Evolutionary conservation across 176 grass and related monocot genomes (phyloP).

Genomic region (Phoenix dactylifera): DNA sequence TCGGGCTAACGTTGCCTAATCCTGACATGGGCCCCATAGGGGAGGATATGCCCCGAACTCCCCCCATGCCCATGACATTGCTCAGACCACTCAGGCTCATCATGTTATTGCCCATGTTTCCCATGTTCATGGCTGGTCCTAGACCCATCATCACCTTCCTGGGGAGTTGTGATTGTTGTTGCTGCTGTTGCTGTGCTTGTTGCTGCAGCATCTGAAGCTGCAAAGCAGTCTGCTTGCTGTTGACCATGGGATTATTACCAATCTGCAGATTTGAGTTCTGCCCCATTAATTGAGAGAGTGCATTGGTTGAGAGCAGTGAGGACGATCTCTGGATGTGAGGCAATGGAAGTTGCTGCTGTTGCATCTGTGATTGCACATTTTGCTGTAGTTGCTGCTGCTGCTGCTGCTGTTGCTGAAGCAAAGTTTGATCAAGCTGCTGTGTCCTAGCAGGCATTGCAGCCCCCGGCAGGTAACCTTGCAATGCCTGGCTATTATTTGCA

Average conservation of each 20-base stretch:
- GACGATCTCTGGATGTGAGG: constrained; percentile 60
- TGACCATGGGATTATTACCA: constrained; percentile 46
- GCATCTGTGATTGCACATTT: constrained; percentile 52
- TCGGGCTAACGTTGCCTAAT: constrained; percentile 44
- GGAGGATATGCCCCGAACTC: constrained; percentile 30
- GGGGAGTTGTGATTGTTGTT: constrained; percentile 46
- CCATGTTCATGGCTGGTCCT: constrained; percentile 47
- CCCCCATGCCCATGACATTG: constrained; percentile 71
- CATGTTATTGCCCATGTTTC: constrained; percentile 69
- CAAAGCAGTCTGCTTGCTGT: constrained; percentile 35
- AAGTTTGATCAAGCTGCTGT: constrained; percentile 63
- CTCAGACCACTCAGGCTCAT: constrained; percentile 42
- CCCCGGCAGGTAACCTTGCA: constrained; percentile 59
- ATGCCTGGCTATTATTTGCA: constrained; percentile 44
- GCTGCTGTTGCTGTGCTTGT: constrained; percentile 42
- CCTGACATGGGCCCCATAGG: background rate
- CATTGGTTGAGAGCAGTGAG: constrained; percentile 46
- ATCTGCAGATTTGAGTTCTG: constrained; percentile 59
- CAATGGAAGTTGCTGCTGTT: constrained; percentile 58
- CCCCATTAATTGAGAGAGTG: constrained; percentile 68
- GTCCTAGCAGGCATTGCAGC: constrained; percentile 52
- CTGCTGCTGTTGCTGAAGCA: constrained; percentile 56
- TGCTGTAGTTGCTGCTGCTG: constrained; percentile 29
- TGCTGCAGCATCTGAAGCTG: constrained; percentile 55
- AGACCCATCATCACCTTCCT: constrained; percentile 82